These are phyloP conservation scores for Trichosphaerium sp. DNA, from an alignment of 78 protist species.

Conservation along the genomic window DNA sequence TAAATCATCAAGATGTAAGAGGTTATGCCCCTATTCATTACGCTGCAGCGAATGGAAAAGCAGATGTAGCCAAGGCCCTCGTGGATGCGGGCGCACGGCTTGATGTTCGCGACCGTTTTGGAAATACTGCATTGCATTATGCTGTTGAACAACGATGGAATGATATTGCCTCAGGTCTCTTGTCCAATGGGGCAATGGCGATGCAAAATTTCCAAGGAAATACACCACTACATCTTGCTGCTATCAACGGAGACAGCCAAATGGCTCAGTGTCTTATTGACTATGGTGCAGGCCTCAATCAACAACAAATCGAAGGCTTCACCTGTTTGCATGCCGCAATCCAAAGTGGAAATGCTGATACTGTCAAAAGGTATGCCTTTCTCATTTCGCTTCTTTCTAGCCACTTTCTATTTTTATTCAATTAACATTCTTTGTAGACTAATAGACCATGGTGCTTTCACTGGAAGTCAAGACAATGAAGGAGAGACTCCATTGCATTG, in stretches of 20 bases:
- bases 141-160: neutral
- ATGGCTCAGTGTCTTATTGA: neutral
- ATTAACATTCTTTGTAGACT: slow-evolving; percentile 5
- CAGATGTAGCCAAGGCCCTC: too few species aligned
- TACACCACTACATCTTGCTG: slow-evolving; percentile 10
- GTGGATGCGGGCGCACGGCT: neutral
- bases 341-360: neutral
- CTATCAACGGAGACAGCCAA: neutral
- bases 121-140: slow-evolving; percentile 37
- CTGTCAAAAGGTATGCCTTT: too few species aligned
- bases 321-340: too few species aligned
- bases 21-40: neutral
- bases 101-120: slow-evolving; percentile 11
- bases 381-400: neutral
- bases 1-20: neutral
- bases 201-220: slow-evolving; percentile 9
- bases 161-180: neutral
- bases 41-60: neutral
- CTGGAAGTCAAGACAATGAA: neutral
- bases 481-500: neutral
- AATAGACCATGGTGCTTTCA: slow-evolving; percentile 5
- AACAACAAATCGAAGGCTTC: too few species aligned
- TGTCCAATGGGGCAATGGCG: neutral
- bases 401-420: neutral
- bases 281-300: neutral